These are phyloP conservation scores for Acephala macrosclerotiorum DNA, from an alignment of 2,329 filamentous ascomycete genomes.

Conservation along the genomic window DNA sequence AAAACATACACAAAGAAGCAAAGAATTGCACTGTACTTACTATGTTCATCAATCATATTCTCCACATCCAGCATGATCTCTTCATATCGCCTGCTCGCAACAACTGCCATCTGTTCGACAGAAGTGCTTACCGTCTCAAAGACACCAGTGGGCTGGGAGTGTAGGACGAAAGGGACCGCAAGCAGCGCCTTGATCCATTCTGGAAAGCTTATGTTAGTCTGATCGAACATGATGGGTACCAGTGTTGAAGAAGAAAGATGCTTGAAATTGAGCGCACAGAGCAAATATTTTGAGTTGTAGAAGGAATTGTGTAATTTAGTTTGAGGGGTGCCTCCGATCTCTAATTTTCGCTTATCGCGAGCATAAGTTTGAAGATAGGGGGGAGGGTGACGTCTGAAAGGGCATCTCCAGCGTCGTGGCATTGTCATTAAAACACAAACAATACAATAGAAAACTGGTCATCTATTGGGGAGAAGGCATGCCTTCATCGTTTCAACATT, in stretches of 20 bases:
- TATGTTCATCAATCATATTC: slow-evolving; percentile 89
- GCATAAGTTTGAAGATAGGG: background rate
- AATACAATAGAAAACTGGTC: no score
- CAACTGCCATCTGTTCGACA: slow-evolving; percentile 76
- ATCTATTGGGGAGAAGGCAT: no score
- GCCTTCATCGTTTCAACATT: no score
- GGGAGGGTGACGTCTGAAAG: background rate
- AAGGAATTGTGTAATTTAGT: background rate
- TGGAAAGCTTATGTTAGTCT: slow-evolving; percentile 39
- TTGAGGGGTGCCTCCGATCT: background rate
- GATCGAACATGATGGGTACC: background rate
- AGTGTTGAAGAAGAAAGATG: background rate
- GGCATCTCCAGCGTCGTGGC: no score
- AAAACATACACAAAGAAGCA: slow-evolving; percentile 13
- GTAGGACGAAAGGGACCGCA: slow-evolving; percentile 94
- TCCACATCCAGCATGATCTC: slow-evolving; percentile 97
- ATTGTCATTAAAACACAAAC: background rate
- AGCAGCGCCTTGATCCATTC: slow-evolving; percentile 98
- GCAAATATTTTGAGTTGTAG: background rate
- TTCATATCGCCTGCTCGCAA: slow-evolving; percentile 86
- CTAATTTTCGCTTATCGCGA: background rate
- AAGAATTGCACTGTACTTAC: slow-evolving; percentile 52
- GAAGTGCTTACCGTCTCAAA: slow-evolving; percentile 72
- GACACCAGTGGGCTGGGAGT: slow-evolving; percentile 90
- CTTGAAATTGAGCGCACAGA: background rate